Base-by-base conservation (phyloP, 805 yeast genomes). In the Sporopachydermia lactativora region DNA sequence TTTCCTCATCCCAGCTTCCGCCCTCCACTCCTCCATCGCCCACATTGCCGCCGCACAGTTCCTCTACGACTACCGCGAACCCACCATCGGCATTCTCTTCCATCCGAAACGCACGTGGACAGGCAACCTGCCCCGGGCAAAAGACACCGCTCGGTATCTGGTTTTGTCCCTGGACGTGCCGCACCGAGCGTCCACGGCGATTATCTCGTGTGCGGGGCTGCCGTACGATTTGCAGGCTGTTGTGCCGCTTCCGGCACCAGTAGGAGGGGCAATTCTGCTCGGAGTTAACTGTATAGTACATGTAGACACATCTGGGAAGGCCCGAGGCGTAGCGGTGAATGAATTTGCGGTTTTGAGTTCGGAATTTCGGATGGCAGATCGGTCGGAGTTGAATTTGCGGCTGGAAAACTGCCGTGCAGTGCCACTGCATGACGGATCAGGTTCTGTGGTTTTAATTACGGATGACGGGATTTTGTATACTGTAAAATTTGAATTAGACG, bases 241-340 rank as follows among this genome's bases (percentile, higher is more conserved):
- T 5, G 57, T 80, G 5, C 78, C 95, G 0, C 60, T 85, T 24
- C 66, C 72, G 1, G 63, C 65, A 2, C 85, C 89, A 0, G 59
- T 80, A 24, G 75, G 76, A 45, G 96, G 96, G 1, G 62, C 76
- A 37, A 58, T 86, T 4, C 49, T 73, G 3, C 41, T 83, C 3
- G 96, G 96, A 1, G 69, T 80, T 28, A 86, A 88, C 53, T 82
- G 80, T 49, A 48, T 88, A 5, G 61, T 84, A 6, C 88, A 83
- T 57, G 70, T 85, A 14, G 95, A 88, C 52, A 75, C 83, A 19
- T 71, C 84, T 2, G 94, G 94, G 3, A 72, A 77, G 19, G 52
- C 67, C 2, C 68, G 73, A 44, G 78, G 84, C 18, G 61, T 77
- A 2, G 75, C 79, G 2, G 72, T 79, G 2, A 82, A 82, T 52